Evolutionary conservation across 2,329 filamentous ascomycete genomes (phyloP), one percentile per base, ranked within the genome.

Genomic region (Cryphonectria nitschkei): DNA sequence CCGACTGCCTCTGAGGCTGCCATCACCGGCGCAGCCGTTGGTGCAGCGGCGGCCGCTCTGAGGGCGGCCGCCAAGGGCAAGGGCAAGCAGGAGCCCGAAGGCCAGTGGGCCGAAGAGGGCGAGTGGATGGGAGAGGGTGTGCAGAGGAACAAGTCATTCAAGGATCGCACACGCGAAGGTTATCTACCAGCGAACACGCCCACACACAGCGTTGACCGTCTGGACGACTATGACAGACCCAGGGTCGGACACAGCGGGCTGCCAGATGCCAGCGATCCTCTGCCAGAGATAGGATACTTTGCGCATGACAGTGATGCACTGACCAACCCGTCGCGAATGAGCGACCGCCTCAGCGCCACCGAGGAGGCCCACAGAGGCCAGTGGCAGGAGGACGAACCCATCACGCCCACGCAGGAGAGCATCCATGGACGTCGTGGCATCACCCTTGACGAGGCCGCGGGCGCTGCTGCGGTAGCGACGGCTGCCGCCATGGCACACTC

Each of bases 291-390:
- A 76, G 93, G 92, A 4, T 92, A 93, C 74, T 75, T 82, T 1
- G 83, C 81, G 66, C 82, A 85, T 70, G 84, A 87, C 14, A 87
- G 89, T 52, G 94, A 97, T 73, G 86, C 93, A 22, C 91, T 89
- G 62, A 97, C 94, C 26, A 97, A 97, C 77, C 94, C 94, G 2
- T 97, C 95, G 0, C 86, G 95, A 65, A 89, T 97, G 56, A 88
- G 94, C 74, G 93, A 92, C 26, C 91, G 90, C 0, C 87, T 92
- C 65, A 90, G 89, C 66, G 89, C 87, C 41, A 75, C 75, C 1
- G 77, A 80, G 11, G 70, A 78, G 22, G 75, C 74, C 56, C 74
- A 76, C 39, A 69, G 72, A 39, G 75, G 74, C 13, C 75, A 79
- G 13, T 72, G 70, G 37, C 73, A 76, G 29, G 73, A 75, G 5